Percentiles rank a stretch among this genome's conserved stretches.
Evolutionary conservation across 768 basidiomycete species (phyloP).

Genomic region (Lentinula detonsa): DNA sequence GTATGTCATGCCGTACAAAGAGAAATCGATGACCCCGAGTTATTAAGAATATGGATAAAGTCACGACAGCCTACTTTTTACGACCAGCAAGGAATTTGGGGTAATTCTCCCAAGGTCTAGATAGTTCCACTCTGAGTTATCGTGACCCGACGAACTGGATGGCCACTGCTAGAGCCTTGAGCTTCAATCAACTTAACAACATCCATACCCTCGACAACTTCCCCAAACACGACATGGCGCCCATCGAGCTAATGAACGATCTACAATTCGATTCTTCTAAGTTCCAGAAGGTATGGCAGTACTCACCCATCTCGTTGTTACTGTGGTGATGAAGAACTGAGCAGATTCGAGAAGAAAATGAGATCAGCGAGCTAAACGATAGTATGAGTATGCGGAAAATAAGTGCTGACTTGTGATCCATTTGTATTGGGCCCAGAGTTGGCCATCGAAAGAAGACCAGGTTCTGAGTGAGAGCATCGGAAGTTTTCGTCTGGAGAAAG

Average conservation of each 20-base stretch:
- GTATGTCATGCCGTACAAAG: background rate
- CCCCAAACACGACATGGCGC: constrained; percentile 86
- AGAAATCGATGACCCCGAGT: background rate
- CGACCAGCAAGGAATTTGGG: background rate
- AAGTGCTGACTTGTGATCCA: constrained; percentile 38
- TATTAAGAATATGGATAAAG: background rate
- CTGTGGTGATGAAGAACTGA: constrained; percentile 88
- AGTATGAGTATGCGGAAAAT: constrained; percentile 7
- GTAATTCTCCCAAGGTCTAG: constrained; percentile 9
- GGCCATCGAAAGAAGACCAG: constrained; percentile 70
- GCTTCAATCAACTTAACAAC: constrained; percentile 40
- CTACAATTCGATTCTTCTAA: constrained; percentile 38
- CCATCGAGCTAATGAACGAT: constrained; percentile 47
- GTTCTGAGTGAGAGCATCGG: constrained; percentile 63
- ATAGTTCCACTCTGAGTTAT: constrained; percentile 54
- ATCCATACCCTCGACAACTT: constrained; percentile 63
- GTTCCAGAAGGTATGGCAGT: background rate
- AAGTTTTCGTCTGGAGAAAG: constrained; percentile 76
- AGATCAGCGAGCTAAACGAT: background rate
- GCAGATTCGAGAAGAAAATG: background rate
- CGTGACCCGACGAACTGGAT: constrained; percentile 36
- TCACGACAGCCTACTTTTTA: background rate
- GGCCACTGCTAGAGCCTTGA: constrained; percentile 31
- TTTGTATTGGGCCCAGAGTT: constrained; percentile 82
- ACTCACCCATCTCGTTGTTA: constrained; percentile 44